phyloP scores from a whole-genome alignment of 192 early-diverging fungal genomes.

The Linnemannia elongata region DNA sequence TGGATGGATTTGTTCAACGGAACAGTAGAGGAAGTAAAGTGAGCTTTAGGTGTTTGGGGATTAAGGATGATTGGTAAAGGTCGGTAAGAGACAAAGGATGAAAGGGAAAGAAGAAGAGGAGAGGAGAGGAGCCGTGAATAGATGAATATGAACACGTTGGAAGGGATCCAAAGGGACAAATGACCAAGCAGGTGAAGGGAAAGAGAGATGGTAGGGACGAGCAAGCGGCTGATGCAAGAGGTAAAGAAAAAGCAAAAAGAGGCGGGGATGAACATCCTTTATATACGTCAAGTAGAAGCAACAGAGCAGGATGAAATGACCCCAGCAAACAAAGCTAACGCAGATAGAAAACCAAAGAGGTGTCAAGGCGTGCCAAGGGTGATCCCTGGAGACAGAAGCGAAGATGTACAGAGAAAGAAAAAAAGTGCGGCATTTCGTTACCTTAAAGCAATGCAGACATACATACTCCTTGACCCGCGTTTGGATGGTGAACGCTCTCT shows the following conservation, averaged over 20 bases:
- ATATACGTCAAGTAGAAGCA: background rate
- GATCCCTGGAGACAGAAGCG: background rate
- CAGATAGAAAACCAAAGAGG: background rate
- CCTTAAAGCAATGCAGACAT: background rate
- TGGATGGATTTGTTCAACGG: background rate
- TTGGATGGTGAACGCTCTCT: background rate
- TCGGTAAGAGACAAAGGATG: background rate
- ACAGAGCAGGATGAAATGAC: background rate
- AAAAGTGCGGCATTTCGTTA: background rate
- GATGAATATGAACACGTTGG: background rate
- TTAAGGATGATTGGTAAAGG: background rate
- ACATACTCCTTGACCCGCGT: conserved; percentile 4
- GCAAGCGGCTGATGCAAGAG: background rate
- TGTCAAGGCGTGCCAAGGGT: background rate
- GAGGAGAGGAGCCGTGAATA: background rate
- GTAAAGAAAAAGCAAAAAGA: background rate
- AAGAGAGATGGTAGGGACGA: background rate
- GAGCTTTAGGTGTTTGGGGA: background rate
- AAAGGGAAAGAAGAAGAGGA: background rate
- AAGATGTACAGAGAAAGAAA: background rate
- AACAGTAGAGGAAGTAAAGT: background rate
- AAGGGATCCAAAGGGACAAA: background rate
- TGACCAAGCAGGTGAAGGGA: background rate
- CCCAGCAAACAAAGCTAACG: background rate
- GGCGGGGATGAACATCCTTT: background rate